Evolutionary conservation across 805 yeast genomes (phyloP).

Genomic region (Ogataea dorogensis): DNA sequence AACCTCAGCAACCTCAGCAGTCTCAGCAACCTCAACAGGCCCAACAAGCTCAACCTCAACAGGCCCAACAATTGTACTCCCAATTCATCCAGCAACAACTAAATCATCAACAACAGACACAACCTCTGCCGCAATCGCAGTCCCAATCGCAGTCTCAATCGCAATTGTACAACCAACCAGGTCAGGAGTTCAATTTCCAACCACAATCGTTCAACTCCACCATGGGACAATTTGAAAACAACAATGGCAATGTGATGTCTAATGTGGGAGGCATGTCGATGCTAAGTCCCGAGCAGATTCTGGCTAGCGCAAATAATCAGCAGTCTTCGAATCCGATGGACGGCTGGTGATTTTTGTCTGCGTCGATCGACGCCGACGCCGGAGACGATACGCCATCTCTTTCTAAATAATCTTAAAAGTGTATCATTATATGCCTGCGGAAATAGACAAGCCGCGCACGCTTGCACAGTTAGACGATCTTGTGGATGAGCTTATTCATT

Average conservation of each 20-base stretch:
- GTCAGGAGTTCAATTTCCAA: slow-evolving; percentile 13
- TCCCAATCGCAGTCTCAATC: slow-evolving; percentile 22
- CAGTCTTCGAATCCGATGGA: slow-evolving; percentile 17
- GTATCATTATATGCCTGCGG: slow-evolving; percentile 15
- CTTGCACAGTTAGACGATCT: slow-evolving; percentile 17
- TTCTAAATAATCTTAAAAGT: slow-evolving; percentile 1
- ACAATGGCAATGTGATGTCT: slow-evolving; percentile 5
- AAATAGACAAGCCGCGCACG: slow-evolving; percentile 9
- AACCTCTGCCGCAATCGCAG: slow-evolving; percentile 3
- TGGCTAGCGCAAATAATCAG: slow-evolving; percentile 30
- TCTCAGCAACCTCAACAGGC: slow-evolving; percentile 14
- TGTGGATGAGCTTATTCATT: slow-evolving; percentile 18
- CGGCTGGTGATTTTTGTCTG: slow-evolving; percentile 19
- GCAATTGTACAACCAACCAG: slow-evolving; percentile 12
- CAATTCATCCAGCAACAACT: slow-evolving; percentile 22
- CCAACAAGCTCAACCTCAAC: slow-evolving; percentile 9
- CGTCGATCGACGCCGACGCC: slow-evolving; percentile 10
- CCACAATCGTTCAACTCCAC: slow-evolving; percentile 13
- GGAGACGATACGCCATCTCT: slow-evolving; percentile 6
- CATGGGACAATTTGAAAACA: slow-evolving; percentile 13
- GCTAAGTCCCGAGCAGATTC: slow-evolving; percentile 36
- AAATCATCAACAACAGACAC: slow-evolving; percentile 11
- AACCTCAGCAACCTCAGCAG: no score
- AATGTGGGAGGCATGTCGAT: slow-evolving; percentile 15
- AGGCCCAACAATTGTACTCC: slow-evolving; percentile 16